Evolutionary conservation across 176 grass and related monocot genomes (phyloP).

Genomic region (Phyllostachys edulis): DNA sequence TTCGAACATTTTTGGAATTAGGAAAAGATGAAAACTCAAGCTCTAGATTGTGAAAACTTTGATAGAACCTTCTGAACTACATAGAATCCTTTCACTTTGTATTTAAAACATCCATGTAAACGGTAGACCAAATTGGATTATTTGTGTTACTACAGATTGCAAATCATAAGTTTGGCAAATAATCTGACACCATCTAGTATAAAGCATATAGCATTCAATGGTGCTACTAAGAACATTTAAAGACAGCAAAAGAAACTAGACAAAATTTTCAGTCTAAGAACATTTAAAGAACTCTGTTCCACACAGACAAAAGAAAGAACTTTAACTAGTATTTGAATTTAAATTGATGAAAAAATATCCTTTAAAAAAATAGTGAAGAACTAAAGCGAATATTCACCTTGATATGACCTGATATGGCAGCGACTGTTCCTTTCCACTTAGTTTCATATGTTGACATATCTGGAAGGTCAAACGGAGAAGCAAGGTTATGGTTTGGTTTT

Average conservation of each 20-base stretch:
- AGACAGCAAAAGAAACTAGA: neutral
- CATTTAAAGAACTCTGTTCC: slow-evolving; percentile 12
- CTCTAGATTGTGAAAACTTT: neutral
- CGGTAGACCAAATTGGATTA: slow-evolving; percentile 2
- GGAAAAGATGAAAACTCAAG: neutral
- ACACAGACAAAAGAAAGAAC: slow-evolving; percentile 1
- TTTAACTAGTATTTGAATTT: neutral
- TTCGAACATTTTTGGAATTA: slow-evolving; percentile 4
- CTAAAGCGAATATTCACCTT: slow-evolving; percentile 46
- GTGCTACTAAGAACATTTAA: neutral
- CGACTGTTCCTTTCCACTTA: slow-evolving; percentile 95
- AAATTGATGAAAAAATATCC: neutral
- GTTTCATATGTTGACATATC: slow-evolving; percentile 99
- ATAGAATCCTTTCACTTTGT: neutral
- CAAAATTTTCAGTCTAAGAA: neutral
- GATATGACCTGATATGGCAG: slow-evolving; percentile 99
- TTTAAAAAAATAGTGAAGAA: slow-evolving; percentile 12
- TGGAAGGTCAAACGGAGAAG: slow-evolving; percentile 33
- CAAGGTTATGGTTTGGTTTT: slow-evolving; percentile 22
- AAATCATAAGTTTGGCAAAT: slow-evolving; percentile 7
- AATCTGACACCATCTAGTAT: slow-evolving; percentile 2
- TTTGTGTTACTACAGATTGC: neutral
- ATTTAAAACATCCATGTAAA: slow-evolving; percentile 19
- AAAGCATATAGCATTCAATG: slow-evolving; percentile 4
- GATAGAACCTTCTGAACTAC: neutral